Evolutionary conservation across 1,139 yeast genomes (phyloP), one percentile per base, ranked within the genome.

Genomic region (Keqinozyma sinolaborantium): DNA sequence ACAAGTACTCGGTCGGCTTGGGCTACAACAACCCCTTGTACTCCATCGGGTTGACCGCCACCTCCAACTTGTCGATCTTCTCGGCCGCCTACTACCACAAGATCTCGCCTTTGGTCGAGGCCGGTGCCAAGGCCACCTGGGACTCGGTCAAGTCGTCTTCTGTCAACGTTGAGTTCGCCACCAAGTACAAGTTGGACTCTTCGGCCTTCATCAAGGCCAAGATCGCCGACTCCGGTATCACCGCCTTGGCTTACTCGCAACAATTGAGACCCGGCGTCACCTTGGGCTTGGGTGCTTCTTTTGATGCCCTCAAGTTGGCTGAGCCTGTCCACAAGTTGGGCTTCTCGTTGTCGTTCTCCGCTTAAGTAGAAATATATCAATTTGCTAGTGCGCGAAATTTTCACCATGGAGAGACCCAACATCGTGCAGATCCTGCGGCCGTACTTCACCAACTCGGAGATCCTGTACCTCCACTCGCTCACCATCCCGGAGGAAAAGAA

Each of bases 271-370:
- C 95, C 41, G 97, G 97, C 67, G 97, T 94, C 55, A 87, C 85
- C 60, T 76, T 92, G 56, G 99, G 99, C 64, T 79, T 94, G 50
- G 99, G 98, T 77, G 83, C 95, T 56, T 87, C 95, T 48, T 83
- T 94, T 67, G 97, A 92, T 66, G 95, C 97, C 52, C 80, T 88
- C 70, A 86, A 92, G 71, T 79, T 92, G 61, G 83, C 88, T 63
- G 97, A 90, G 76, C 88, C 97, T 48, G 96, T 94, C 58, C 98
- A 92, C 82, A 90, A 94, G 81, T 77, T 92, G 57, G 98, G 98
- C 69, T 77, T 86, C 74, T 86, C 95, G 41, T 77, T 92, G 66
- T 78, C 95, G 48, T 90, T 90, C 73, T 72, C 92, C 53, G 94
- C 95, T 61, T 87, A 81, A 64, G 16, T 21, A 26, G 25, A 12